Evolutionary conservation across 2,329 filamentous ascomycete genomes (phyloP), one percentile per base, ranked within the genome.

Genomic region (Botrytis pseudocinerea): DNA sequence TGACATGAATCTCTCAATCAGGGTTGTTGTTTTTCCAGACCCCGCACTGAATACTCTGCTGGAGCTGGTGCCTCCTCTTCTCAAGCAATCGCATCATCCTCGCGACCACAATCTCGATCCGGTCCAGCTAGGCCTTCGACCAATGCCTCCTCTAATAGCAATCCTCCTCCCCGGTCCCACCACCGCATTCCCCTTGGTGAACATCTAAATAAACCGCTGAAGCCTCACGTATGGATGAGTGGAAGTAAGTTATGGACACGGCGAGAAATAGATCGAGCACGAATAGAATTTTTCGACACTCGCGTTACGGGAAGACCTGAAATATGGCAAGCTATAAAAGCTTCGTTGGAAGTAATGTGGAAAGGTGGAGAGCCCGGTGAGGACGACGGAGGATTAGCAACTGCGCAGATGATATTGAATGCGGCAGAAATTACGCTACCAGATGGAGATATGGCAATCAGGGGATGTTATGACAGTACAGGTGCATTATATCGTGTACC

Each of bases 241-340:
- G 87, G 86, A 75, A 85, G 86, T 70, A 88, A 88, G 32, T 82
- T 84, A 25, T 97, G 93, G 93, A 94, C 92, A 1, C 89, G 87
- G n/a, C 80, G 83, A 25, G 85, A 91, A 70, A 85, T 97, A 2
- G 88, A 90, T 73, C 86, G 86, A 46, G 93, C 97, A 83, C 88
- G 95, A 66, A 84, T 83, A 66, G 94, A 94, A 75, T 98, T 97
- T 85, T 98, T 97, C 82, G 94, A 98, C 75, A 98, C 95, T 1
- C 86, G 94, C 64, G 93, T 97, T 25, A 92, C 92, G 0, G 94
- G 94, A 2, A 87, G 89, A 6, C 79, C 87, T 7, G 93, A 97
- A 82, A 87, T 96, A 40, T 98, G 95, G 95, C 89, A 89, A 77
- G 91, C 93, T 0, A 82, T 98, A 22, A 87, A 87, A 63, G 84